Evolutionary conservation across 192 early-diverging fungal species (phyloP).

Genomic region (Gryganskiella cystojenkinii): DNA sequence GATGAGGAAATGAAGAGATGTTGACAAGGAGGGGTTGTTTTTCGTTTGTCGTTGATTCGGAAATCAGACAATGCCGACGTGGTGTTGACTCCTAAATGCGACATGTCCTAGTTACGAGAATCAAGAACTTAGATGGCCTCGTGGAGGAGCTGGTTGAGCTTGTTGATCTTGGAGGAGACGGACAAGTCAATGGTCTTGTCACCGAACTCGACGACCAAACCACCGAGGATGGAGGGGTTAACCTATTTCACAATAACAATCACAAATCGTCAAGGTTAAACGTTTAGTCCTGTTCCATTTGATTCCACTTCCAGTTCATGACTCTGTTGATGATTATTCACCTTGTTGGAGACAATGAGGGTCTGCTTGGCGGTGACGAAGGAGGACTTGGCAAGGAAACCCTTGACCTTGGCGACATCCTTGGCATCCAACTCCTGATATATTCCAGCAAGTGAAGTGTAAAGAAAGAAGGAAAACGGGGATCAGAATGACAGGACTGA

Average conservation of each 20-base stretch:
- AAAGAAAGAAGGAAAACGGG: slow-evolving; percentile 3
- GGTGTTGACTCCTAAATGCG: too few relatives aligned
- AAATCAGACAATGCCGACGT: too few relatives aligned
- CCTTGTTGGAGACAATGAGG: slow-evolving; percentile 88
- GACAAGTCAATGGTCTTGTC: slow-evolving; percentile 99
- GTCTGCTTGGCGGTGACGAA: slow-evolving; percentile 85
- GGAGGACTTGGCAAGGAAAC: slow-evolving; percentile 82
- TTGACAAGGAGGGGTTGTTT: too few relatives aligned
- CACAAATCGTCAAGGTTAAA: too few relatives aligned
- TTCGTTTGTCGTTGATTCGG: too few relatives aligned
- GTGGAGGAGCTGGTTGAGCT: slow-evolving; percentile 90
- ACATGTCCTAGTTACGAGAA: too few relatives aligned
- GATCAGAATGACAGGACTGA: too few relatives aligned
- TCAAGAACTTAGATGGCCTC: not conserved
- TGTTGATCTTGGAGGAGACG: slow-evolving; percentile 92
- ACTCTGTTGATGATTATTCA: slow-evolving; percentile 38
- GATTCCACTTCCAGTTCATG: too few relatives aligned
- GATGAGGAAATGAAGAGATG: too few relatives aligned
- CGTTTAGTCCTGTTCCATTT: too few relatives aligned
- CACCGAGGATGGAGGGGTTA: slow-evolving; percentile 93
- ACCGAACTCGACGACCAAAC: slow-evolving; percentile 96
- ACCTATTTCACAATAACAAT: slow-evolving; percentile 58
- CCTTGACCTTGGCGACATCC: slow-evolving; percentile 76
- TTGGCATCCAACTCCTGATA: slow-evolving; percentile 79
- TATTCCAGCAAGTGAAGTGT: not conserved